A percentile compares a stretch with the other conserved stretches of the same genome.
These are phyloP conservation scores for apple (Malus domestica) DNA, from an alignment of 306 rosid genomes.

Conservation along the genomic window DNA sequence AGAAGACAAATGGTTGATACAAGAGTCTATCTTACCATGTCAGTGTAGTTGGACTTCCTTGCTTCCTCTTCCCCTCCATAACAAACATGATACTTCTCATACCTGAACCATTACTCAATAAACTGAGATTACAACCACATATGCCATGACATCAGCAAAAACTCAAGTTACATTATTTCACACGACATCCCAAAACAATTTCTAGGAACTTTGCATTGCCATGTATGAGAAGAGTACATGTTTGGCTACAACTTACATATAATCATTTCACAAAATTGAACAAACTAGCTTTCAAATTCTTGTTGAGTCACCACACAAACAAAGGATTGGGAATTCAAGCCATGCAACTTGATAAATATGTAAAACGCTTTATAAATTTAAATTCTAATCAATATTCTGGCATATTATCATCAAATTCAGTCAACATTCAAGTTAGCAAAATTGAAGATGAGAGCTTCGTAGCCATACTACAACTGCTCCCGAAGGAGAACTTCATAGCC, in stretches of 20 bases:
- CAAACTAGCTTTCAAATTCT: neutral
- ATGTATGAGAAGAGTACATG: neutral
- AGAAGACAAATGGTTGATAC: neutral
- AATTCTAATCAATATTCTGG: neutral
- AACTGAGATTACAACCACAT: neutral
- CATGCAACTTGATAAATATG: neutral
- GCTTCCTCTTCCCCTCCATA: slow-evolving; percentile 82
- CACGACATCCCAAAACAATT: neutral
- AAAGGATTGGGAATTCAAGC: neutral
- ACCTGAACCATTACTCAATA: slow-evolving; percentile 45
- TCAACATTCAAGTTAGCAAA: neutral
- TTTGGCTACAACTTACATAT: neutral
- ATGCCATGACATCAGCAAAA: neutral
- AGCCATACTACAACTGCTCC: neutral
- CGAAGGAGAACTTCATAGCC: neutral
- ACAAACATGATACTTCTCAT: slow-evolving; percentile 85
- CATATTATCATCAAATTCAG: neutral
- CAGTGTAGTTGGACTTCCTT: slow-evolving; percentile 73
- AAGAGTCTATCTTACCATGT: slow-evolving; percentile 63
- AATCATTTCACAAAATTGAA: neutral
- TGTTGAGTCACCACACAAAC: neutral
- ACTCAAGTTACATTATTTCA: neutral
- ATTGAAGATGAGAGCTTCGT: neutral
- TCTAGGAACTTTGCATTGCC: neutral
- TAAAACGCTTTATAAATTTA: neutral